These are phyloP conservation scores for Setomelanomma holmii DNA, from an alignment of 2,329 filamentous ascomycete species.

Conservation along the genomic window DNA sequence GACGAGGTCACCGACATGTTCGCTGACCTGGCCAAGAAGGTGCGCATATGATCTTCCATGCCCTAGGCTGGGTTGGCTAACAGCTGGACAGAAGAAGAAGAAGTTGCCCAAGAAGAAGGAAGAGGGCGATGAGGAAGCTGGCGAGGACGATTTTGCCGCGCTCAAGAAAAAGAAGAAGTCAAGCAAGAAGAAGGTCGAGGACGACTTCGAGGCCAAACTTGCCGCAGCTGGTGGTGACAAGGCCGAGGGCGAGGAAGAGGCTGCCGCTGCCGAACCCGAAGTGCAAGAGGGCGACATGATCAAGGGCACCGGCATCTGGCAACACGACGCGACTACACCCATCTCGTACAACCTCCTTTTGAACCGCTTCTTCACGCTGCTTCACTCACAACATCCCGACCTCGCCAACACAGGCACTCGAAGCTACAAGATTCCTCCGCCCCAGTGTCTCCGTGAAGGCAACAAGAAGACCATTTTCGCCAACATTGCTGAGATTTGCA, in stretches of 20 bases:
- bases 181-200: slow-evolving; percentile 62
- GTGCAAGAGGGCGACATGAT: slow-evolving; percentile 77
- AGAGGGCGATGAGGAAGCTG: slow-evolving; percentile 56
- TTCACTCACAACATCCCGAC: slow-evolving; percentile 96
- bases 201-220: slow-evolving; percentile 73
- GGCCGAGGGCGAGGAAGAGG: slow-evolving; percentile 63
- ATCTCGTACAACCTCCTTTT: slow-evolving; percentile 89
- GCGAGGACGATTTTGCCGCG: slow-evolving; percentile 67
- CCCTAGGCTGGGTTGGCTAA: background rate
- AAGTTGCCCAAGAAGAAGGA: slow-evolving; percentile 66
- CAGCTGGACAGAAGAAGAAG: slow-evolving; percentile 64
- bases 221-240: slow-evolving; percentile 62
- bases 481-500: slow-evolving; percentile 98
- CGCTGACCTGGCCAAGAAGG: slow-evolving; percentile 74
- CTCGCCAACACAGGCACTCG: slow-evolving; percentile 86
- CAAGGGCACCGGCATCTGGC: slow-evolving; percentile 88
- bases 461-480: slow-evolving; percentile 99
- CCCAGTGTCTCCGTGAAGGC: slow-evolving; percentile 98
- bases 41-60: slow-evolving; percentile 2
- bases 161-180: slow-evolving; percentile 91
- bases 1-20: slow-evolving; percentile 69
- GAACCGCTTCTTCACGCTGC: slow-evolving; percentile 89
- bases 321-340: slow-evolving; percentile 76
- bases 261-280: slow-evolving; percentile 55
- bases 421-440: slow-evolving; percentile 99